Evolutionary conservation across 1,139 yeast species (phyloP), one percentile per base, ranked within the genome.

Genomic region (Candida tetrigidarum): DNA sequence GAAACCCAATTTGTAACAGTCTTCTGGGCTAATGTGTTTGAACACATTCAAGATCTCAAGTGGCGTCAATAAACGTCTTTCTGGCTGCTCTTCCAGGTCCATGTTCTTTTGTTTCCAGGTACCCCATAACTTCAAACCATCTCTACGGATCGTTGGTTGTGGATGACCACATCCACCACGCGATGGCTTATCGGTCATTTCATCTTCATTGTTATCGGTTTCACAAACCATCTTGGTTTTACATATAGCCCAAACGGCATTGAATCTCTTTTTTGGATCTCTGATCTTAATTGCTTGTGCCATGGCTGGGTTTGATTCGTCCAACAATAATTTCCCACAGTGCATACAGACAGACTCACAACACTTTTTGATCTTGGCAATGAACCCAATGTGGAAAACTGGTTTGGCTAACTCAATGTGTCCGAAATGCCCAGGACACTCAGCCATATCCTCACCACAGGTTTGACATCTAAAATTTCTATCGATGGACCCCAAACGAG

Each of bases 381-480:
- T 84, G 66, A 90, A 93, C 38, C 96, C 99, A 65, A 95, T 90
- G 68, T 95, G 99, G 69, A 95, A 93, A 26, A 95, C 99, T 9
- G 99, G 99, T 64, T 92, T 93, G 29, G 99, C 98, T 54, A 95
- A 78, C 64, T 95, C 99, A 50, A 95, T 95, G 64, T 95, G 99
- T 55, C 99, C 99, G 70, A 95, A 95, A 73, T 95, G 99, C 49
- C 99, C 99, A 1, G 98, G 98, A 69, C 99, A 95, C 64, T 93
- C 99, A 49, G 95, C 90, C 97, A 93, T 93, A 60, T 95, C 97
- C 68, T 93, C 99, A 60, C 97, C 96, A 78, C 99, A 93, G 27
- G 99, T 93, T 74, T 92, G 98, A 77, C 99, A 93, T 72, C 90
- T 89, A 77, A 87, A 88, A 65, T 91, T 92, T 66, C 99, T 84